Percentiles rank a stretch among this genome's conserved stretches.
Evolutionary conservation across 306 rosid species (phyloP).

Genomic region (Luffa aegyptiaca): DNA sequence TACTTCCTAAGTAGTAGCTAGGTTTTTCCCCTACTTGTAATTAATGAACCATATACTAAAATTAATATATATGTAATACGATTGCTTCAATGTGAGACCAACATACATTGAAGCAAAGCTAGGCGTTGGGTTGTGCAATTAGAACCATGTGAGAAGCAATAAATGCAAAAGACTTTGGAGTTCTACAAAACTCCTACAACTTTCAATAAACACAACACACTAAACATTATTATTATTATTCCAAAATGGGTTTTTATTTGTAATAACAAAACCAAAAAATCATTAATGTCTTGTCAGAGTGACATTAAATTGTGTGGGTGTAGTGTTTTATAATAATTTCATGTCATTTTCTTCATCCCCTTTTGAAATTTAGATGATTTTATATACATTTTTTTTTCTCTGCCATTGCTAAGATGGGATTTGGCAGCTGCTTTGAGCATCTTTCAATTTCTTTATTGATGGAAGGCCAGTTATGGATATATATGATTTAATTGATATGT

Average conservation of each 20-base stretch:
- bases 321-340: conserved; percentile 1
- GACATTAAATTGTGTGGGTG: conserved; percentile 31
- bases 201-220: conserved; percentile 8
- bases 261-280: conserved; percentile 28
- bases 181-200: conserved; percentile 20
- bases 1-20: background rate
- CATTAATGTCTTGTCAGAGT: conserved; percentile 55
- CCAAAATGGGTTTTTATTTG: conserved; percentile 36
- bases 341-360: conserved; percentile 9
- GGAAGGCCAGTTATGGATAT: background rate
- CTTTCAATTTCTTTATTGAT: conserved; percentile 5
- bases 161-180: conserved; percentile 36
- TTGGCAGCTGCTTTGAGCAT: background rate
- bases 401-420: background rate
- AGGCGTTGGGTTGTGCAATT: conserved; percentile 40
- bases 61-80: background rate
- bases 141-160: conserved; percentile 53
- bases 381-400: background rate
- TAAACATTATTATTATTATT: background rate
- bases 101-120: conserved; percentile 26
- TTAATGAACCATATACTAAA: background rate
- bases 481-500: conserved; percentile 5
- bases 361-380: background rate
- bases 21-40: background rate
- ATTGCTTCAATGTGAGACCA: conserved; percentile 19